phyloP scores from a whole-genome alignment of 768 basidiomycete genomes.

The Lactarius akahatsu region DNA sequence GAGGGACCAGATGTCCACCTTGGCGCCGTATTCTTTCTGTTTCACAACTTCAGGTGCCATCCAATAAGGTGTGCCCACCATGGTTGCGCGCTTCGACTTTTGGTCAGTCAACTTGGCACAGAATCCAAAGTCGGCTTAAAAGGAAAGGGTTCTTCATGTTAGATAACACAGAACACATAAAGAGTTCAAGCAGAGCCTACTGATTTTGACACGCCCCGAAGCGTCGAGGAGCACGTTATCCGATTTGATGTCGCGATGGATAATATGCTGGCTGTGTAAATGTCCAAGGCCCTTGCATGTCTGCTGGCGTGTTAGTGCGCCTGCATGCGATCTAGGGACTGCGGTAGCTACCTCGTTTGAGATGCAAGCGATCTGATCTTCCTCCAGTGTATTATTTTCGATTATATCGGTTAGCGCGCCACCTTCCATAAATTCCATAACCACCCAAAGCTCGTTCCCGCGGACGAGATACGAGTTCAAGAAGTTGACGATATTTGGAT shows the following conservation, averaged over 20 bases:
- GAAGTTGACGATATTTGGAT: slow-evolving; percentile 97
- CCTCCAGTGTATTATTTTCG: slow-evolving; percentile 92
- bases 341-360: slow-evolving; percentile 71
- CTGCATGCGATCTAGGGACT: background rate
- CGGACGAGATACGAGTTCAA: slow-evolving; percentile 87
- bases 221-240: slow-evolving; percentile 95
- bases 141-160: background rate
- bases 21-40: slow-evolving; percentile 95
- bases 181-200: slow-evolving; percentile 50
- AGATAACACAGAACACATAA: background rate
- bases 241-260: slow-evolving; percentile 96
- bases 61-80: slow-evolving; percentile 98
- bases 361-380: slow-evolving; percentile 93
- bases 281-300: slow-evolving; percentile 95
- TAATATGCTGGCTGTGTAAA: slow-evolving; percentile 90
- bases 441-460: slow-evolving; percentile 90
- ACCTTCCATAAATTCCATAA: slow-evolving; percentile 99
- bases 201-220: slow-evolving; percentile 94
- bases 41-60: slow-evolving; percentile 99
- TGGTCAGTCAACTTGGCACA: slow-evolving; percentile 95
- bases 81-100: slow-evolving; percentile 96
- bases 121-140: slow-evolving; percentile 91
- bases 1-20: slow-evolving; percentile 95
- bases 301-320: slow-evolving; percentile 40
- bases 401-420: slow-evolving; percentile 97